A percentile compares a stretch with the other conserved stretches of the same genome.
These are phyloP conservation scores for Mitragyna speciosa DNA, from an alignment of 257 asterid species.

Conservation along the genomic window DNA sequence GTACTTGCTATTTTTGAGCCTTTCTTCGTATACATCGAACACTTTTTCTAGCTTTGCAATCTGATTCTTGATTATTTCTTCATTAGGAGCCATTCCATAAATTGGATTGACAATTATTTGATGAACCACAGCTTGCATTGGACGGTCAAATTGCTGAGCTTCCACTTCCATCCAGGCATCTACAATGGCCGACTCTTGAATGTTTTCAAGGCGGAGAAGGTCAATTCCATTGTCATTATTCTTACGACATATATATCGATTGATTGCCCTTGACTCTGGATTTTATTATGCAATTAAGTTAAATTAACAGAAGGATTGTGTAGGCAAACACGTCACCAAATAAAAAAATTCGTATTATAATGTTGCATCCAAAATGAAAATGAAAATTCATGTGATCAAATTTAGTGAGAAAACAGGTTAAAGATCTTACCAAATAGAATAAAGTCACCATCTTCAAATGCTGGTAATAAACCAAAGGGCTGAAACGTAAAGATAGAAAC, in stretches of 20 bases:
- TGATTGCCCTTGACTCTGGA: conserved; percentile 5
- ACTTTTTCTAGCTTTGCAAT: not conserved
- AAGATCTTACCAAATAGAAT: not conserved
- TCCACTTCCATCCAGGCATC: conserved; percentile 3
- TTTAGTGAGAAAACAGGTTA: not conserved
- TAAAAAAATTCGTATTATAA: not conserved
- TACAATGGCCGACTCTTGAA: conserved; percentile 1
- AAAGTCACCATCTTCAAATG: not conserved
- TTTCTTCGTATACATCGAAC: not conserved
- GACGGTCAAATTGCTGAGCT: conserved; percentile 11
- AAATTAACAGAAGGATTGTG: too few relatives aligned
- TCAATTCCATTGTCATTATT: not conserved
- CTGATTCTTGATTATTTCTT: not conserved
- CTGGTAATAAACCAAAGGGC: too few relatives aligned
- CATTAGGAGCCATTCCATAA: not conserved
- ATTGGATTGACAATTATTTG: conserved; percentile 5
- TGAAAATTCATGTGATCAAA: too few relatives aligned
- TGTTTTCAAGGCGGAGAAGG: not conserved
- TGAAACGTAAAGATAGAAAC: too few relatives aligned
- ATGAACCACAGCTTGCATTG: conserved; percentile 5
- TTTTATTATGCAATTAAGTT: too few relatives aligned
- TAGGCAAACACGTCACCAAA: too few relatives aligned
- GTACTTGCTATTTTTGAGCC: not conserved
- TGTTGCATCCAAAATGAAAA: too few relatives aligned
- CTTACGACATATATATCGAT: not conserved